Base-by-base conservation (phyloP, 169 alveolate genomes). In the Ichthyophthirius multifiliis region DNA sequence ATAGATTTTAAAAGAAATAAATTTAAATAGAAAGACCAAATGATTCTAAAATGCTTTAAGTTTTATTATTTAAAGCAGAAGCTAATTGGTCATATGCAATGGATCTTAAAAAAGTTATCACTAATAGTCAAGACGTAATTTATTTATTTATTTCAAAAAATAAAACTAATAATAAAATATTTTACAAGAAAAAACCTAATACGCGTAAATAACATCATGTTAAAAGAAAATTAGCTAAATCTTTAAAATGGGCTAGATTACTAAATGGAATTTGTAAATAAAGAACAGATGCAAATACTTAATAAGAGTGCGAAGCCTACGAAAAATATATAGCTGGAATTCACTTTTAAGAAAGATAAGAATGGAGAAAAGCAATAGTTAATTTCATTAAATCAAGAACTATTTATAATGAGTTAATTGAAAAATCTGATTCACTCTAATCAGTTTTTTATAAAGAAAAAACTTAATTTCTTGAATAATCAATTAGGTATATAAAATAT, bases 41-140 rank as follows among this genome's bases (percentile, higher is more conserved):
- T 20, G 77, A 67, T 18, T 62, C 77, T n/a, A 67, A 67, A 67
- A 67, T 67, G 48, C 46, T 67, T 16, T 37, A 34, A 67, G 77
- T 67, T 34, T 44, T 67, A n/a, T 18, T 67, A 7, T 67, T 34
- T 37, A 20, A 67, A 31, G 20, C 18, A 37, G 77, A 67, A 39
- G 16, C 13, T 20, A 41, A 67, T 15, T 67, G 77, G 77, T 47
- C 77, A 1, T 67, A 67, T 41, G 77, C 71, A 10, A 55, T 55
- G 71, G 71, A 55, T 55, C 18, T 55, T 15, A 55, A 55, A 39
- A n/a, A 55, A 39, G 31, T 27, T 27, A 55, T 55, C 43, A n/a
- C 23, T 27, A 23, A 55, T 27, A 55, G 71, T 55, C 23, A 27
- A 55, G 71, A 55, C 31, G 71, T 55, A 55, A 3, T 27, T 1